A percentile compares a stretch with the other conserved stretches of the same genome.
Conservation (phyloP, 2,329 filamentous ascomycete genomes). For the Fusarium newnesense region DNA sequence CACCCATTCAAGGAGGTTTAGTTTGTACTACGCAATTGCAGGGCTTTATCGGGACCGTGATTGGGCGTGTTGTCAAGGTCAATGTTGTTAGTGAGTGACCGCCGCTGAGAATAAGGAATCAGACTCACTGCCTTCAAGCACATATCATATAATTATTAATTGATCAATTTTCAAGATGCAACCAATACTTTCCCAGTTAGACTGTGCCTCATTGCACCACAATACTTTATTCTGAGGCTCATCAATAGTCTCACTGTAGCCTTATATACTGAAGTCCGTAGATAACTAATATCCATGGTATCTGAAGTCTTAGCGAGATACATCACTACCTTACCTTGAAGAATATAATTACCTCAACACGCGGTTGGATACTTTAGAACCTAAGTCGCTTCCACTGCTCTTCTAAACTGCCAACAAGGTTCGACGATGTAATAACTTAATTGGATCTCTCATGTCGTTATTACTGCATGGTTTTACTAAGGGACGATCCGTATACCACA, state of each 20-base stretch:
- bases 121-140: too few species aligned
- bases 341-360: fast-evolving
- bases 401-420: too few species aligned
- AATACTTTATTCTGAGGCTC: not conserved
- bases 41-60: fast-evolving
- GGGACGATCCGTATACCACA: too few species aligned
- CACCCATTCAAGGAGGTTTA: not conserved
- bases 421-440: not conserved
- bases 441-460: not conserved
- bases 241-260: fast-evolving
- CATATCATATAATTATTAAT: fast-evolving
- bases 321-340: fast-evolving
- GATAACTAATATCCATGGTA: fast-evolving
- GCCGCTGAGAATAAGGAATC: fast-evolving
- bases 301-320: not conserved
- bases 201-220: not conserved
- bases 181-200: fast-evolving
- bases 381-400: too few species aligned
- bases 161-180: fast-evolving
- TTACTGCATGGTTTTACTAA: not conserved
- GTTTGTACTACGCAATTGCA: fast-evolving
- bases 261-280: not conserved
- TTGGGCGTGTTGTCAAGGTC: not conserved
- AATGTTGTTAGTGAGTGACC: fast-evolving
- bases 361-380: fast-evolving